phyloP scores from a whole-genome alignment of 164 flowering plant genomes.

The Vitis amurensis region DNA sequence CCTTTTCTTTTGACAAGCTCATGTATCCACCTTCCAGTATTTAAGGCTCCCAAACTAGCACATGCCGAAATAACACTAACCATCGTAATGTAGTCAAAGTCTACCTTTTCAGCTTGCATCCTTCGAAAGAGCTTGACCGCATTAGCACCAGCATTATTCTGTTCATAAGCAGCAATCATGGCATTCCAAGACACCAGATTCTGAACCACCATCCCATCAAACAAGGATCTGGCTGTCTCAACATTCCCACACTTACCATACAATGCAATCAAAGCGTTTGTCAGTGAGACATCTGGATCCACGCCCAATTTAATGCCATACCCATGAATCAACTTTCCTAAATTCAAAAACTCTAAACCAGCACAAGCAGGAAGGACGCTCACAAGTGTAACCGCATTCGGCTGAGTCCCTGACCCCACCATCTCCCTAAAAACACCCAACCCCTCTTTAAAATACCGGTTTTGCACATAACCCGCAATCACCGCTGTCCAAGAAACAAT shows the following conservation, averaged over 20 bases:
- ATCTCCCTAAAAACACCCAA: slow-evolving; percentile 27
- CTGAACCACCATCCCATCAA: slow-evolving; percentile 25
- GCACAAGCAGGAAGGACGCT: slow-evolving; percentile 38
- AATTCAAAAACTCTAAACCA: slow-evolving; percentile 12
- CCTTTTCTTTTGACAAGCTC: slow-evolving; percentile 25
- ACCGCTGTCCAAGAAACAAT: slow-evolving; percentile 39
- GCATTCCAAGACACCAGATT: slow-evolving; percentile 39
- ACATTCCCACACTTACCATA: slow-evolving; percentile 35
- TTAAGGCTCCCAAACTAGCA: slow-evolving; percentile 32
- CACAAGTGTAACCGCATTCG: slow-evolving; percentile 33
- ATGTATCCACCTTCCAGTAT: slow-evolving; percentile 32
- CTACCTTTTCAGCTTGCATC: slow-evolving; percentile 28
- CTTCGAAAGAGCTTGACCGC: slow-evolving; percentile 35
- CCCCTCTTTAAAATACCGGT: slow-evolving; percentile 22
- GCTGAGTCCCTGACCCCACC: slow-evolving; percentile 26
- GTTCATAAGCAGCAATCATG: slow-evolving; percentile 35
- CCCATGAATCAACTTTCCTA: slow-evolving; percentile 39
- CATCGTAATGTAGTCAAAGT: slow-evolving; percentile 30
- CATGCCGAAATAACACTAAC: slow-evolving; percentile 43
- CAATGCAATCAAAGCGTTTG: slow-evolving; percentile 31
- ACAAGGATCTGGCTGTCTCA: slow-evolving; percentile 23
- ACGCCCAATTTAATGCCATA: slow-evolving; percentile 31
- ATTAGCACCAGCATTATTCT: slow-evolving; percentile 16
- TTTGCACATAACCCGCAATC: slow-evolving; percentile 37
- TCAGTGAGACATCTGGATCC: slow-evolving; percentile 25